A percentile compares a stretch with the other conserved stretches of the same genome.
These are phyloP conservation scores for Cyclotella choctawhatcheeana DNA, from an alignment of 108 stramenopile genomes.

Conservation along the genomic window DNA sequence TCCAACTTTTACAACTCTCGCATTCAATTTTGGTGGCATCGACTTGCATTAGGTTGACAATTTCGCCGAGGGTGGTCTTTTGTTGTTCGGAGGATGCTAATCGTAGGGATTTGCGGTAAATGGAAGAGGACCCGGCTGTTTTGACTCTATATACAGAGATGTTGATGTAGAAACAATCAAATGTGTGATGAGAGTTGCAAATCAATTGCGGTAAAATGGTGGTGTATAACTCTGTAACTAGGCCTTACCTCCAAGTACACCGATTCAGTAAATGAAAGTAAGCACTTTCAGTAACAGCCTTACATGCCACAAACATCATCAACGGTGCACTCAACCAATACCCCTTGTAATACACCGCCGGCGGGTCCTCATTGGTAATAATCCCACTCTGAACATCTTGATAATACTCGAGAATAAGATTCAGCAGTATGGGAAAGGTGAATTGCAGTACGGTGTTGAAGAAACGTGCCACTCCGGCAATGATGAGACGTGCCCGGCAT, in stretches of 20 bases:
- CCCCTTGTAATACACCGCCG: slow-evolving; percentile 59
- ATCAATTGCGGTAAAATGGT: neutral
- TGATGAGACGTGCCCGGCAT: slow-evolving; percentile 56
- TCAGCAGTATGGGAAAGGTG: slow-evolving; percentile 69
- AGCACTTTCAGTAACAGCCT: slow-evolving; percentile 73
- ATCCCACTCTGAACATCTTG: slow-evolving; percentile 65
- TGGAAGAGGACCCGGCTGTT: slow-evolving; percentile 71
- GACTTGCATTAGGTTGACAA: slow-evolving; percentile 94
- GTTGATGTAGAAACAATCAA: too few relatives aligned
- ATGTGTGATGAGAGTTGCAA: too few relatives aligned
- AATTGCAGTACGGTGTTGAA: slow-evolving; percentile 72
- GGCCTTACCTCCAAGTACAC: slow-evolving; percentile 43
- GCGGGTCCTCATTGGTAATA: slow-evolving; percentile 51
- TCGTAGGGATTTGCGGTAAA: slow-evolving; percentile 89
- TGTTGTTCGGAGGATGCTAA: slow-evolving; percentile 71
- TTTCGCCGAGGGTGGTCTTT: slow-evolving; percentile 72
- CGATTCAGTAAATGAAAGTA: slow-evolving; percentile 74
- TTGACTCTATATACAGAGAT: slow-evolving; percentile 24
- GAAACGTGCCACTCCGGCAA: slow-evolving; percentile 58
- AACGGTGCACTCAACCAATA: slow-evolving; percentile 74
- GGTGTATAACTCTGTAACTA: neutral
- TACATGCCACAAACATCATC: slow-evolving; percentile 60
- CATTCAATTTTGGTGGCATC: slow-evolving; percentile 88
- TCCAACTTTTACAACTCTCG: too few relatives aligned
- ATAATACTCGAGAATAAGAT: slow-evolving; percentile 64